Evolutionary conservation across 495 filamentous ascomycete species (phyloP).

Genomic region (Tuber microsphaerosporum): DNA sequence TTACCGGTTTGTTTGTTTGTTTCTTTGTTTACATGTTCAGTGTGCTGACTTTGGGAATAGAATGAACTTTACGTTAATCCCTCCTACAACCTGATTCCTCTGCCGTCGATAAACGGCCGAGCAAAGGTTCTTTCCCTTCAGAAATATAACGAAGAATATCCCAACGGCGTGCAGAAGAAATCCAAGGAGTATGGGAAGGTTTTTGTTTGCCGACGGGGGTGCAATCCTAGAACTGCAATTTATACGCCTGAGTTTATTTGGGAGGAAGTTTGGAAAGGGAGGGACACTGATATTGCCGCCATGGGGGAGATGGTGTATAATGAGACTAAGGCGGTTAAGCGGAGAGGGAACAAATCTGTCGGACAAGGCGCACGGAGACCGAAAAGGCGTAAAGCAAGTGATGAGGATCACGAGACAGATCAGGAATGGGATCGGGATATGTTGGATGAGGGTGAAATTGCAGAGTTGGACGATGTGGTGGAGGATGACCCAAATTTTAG

Average conservation of each 20-base stretch:
- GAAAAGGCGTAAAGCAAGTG: constrained; percentile 43
- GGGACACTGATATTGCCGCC: constrained; percentile 53
- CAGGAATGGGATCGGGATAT: constrained; percentile 31
- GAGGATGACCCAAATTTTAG: constrained; percentile 54
- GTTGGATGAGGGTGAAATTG: constrained; percentile 17
- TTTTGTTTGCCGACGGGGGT: constrained; percentile 83
- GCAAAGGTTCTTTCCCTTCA: constrained; percentile 68
- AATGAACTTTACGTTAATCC: constrained; percentile 91
- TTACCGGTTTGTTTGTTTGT: constrained; percentile 49
- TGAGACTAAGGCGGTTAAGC: constrained; percentile 66
- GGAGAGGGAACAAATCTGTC: constrained; percentile 52
- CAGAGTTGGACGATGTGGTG: constrained; percentile 20
- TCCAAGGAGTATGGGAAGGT: constrained; percentile 76
- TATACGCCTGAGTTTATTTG: constrained; percentile 91
- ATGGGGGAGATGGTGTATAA: constrained; percentile 60
- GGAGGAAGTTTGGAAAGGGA: constrained; percentile 70
- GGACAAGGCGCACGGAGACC: constrained; percentile 37
- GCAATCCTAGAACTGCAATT: constrained; percentile 74
- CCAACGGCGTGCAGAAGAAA: constrained; percentile 65
- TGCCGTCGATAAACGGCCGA: constrained; percentile 86
- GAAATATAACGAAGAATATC: constrained; percentile 60
- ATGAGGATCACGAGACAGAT: constrained; percentile 47
- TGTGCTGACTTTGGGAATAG: constrained; percentile 41
- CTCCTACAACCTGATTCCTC: constrained; percentile 71
- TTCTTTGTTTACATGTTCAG: constrained; percentile 11